Evolutionary conservation across 345 rosid species (phyloP), one percentile per base, ranked within the genome.

Genomic region (Citrus australasica): DNA sequence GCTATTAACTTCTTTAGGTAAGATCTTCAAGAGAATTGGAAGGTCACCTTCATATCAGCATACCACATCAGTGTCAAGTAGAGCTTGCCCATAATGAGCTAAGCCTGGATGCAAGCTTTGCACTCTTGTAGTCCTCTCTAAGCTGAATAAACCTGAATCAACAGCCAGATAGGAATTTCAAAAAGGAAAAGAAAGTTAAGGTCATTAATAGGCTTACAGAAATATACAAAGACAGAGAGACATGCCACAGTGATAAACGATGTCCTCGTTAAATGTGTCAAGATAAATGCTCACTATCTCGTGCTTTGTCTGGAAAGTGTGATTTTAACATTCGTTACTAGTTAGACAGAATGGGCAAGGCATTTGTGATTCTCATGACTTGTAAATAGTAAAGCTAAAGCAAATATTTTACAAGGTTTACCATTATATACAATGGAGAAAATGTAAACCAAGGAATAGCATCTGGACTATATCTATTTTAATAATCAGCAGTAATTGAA

Each of bases 91-190:
- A 92, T 51, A 96, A 77, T 22, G 95, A 87, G 90, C 94, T 87
- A 74, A 97, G 97, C 80, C 69, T 90, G n/a, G 97, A 71, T 32
- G 98, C 97, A 33, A 97, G 94, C 85, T 92, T 97, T 46, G 97
- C 96, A 75, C 97, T 92, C 86, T 94, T 97, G 83, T 90, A 93
- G 83, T 97, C 99, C 74, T 97, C 99, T 75, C 99, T 85, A 59
- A 97, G 94, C 82, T 92, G 97, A 75, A 97, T 91, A 85, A 94
- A 97, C 92, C 98, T 94, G 92, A 51, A 80, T 46, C 67, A 46
- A 40, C 63, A 78, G 17, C 28, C 69, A 71, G 76, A 55, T 65
- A 19, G 37, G 42, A 28, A 48, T 42, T 19, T 25, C 17, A 14
- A 35, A 24, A 65, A 53, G 37, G 3, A 53, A 35, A 30, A 66